Evolutionary conservation across 2,329 filamentous ascomycete genomes (phyloP), one percentile per base, ranked within the genome.

Genomic region (Cercospora beticola): DNA sequence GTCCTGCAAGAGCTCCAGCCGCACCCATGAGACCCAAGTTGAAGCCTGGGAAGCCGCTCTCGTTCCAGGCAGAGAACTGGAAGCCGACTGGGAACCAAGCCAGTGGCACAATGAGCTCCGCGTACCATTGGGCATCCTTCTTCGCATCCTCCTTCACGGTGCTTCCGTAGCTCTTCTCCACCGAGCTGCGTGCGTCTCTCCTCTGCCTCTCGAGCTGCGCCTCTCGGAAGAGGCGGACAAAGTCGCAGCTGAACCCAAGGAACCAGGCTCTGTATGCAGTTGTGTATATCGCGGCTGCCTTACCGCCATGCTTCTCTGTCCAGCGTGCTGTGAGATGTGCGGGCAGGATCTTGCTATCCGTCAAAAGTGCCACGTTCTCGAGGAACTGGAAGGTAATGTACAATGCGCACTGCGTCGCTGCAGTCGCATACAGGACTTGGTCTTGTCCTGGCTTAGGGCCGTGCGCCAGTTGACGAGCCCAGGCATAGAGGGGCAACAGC

Each of bases 71-170:
- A 59, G 79, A 78, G 65, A 79, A 82, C 56, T 83, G 81, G 68
- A 78, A 69, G 12, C 81, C 82, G 72, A 83, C 79, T 1, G 82
- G 81, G 65, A 82, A 77, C 82, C 82, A 83, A 60, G 78, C 79
- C 40, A 78, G 66, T 33, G 81, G 79, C 72, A 82, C 80, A 68
- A 82, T 76, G 28, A 79, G 70, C 71, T 83, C 80, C 1, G 75
- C 77, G 78, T 79, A 83, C 81, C 81, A 83, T 73, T 78, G 79
- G 66, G 72, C 68, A 68, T 83, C 82, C 43, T 77, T 77, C 62
- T 80, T 78, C 43, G 79, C 77, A 65, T 80, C 78, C 59, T 79
- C 76, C 62, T 76, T 74, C 74, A 77, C 77, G 60, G 75, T 71
- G 26, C 71, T 71, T 30, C 71, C 67, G 31, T 72, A 71, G 30